Evolutionary conservation across 805 yeast species (phyloP), one percentile per base, ranked within the genome.

Genomic region (Novakomyces olei): DNA sequence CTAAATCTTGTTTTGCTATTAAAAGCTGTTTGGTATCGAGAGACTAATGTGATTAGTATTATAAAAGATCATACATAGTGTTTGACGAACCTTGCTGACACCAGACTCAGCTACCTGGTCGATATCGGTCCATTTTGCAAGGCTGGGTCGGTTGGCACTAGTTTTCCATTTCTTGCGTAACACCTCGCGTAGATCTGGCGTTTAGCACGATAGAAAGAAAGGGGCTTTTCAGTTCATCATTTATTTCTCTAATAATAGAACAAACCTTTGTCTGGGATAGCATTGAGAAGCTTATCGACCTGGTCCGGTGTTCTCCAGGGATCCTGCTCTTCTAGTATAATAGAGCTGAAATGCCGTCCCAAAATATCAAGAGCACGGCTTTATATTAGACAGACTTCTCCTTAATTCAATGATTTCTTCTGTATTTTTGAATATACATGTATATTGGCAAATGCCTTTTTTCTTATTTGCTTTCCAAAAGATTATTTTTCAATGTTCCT

Each of bases 1-100:
- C 71, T 36, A 80, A 61, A 43, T 83, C 93, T 51, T 76, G 80
- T 54, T 71, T 77, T 35, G 79, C 76, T 49, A 65, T 88, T 55
- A 52, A 67, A 47, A 58, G 66, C 42, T 49, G 58, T 43, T 50
- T 58, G 25, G 67, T 60, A 38, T 65, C 65, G 10, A 56, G 41
- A 9, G 49, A 46, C n/a, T 41, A 38, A 3, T n/a, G n/a, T n/a
- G n/a, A n/a, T n/a, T n/a, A n/a, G n/a, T n/a, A n/a, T n/a, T n/a
- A n/a, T n/a, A n/a, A n/a, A n/a, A n/a, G n/a, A n/a, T n/a, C n/a
- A n/a, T n/a, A n/a, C n/a, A n/a, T n/a, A n/a, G n/a, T n/a, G n/a
- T n/a, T n/a, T n/a, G n/a, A n/a, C n/a, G n/a, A n/a, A n/a, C n/a
- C n/a, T n/a, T n/a, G n/a, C 49, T 41, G 10, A 40, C 42, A 3